Conservation (phyloP, 2,329 filamentous ascomycete genomes). For the Macrophomina pseudophaseolina region DNA sequence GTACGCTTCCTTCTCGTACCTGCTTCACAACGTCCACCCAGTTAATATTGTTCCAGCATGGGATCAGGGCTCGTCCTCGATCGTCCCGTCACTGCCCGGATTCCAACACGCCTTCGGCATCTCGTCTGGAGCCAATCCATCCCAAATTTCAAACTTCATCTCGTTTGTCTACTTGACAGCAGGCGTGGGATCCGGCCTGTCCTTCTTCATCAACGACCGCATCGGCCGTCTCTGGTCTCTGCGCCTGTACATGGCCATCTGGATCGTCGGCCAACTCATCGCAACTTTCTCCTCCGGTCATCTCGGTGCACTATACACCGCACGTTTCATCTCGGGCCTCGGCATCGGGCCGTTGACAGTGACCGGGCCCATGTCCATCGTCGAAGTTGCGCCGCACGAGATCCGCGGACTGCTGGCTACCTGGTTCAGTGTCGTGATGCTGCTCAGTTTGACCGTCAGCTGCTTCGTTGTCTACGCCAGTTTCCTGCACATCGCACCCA, state of each 20-base stretch:
- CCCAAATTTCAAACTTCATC: conserved; percentile 43
- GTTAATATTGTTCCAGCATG: conserved; percentile 33
- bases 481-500: conserved; percentile 37
- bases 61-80: conserved; percentile 42
- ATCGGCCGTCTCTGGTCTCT: conserved; percentile 49
- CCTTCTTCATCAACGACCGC: conserved; percentile 49
- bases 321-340: conserved; percentile 46
- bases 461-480: conserved; percentile 45
- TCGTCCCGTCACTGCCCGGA: conserved; percentile 42
- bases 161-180: conserved; percentile 47
- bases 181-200: conserved; percentile 39
- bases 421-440: conserved; percentile 49
- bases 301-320: conserved; percentile 41
- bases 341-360: conserved; percentile 49
- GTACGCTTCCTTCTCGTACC: conserved; percentile 19
- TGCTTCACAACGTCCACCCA: neutral
- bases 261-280: conserved; percentile 43
- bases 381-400: conserved; percentile 48
- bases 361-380: conserved; percentile 45
- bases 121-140: conserved; percentile 36
- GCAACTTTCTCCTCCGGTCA: conserved; percentile 34
- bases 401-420: conserved; percentile 46
- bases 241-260: conserved; percentile 45
- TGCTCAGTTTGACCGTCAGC: conserved; percentile 39
- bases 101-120: conserved; percentile 45